Conservation (phyloP, 331 rosid genomes). For the Acacia pycnantha region DNA sequence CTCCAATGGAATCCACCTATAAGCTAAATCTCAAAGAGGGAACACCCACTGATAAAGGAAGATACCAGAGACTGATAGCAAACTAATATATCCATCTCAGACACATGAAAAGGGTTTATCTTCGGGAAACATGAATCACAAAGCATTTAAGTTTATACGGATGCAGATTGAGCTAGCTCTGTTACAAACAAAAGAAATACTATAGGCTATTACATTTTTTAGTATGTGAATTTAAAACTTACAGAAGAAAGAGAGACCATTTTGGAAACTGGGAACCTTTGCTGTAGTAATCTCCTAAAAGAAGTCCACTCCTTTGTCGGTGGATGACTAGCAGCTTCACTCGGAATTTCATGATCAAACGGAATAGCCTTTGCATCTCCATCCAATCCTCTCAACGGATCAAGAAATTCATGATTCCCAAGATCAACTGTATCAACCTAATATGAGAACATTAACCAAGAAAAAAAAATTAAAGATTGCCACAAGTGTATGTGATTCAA, state of each 20-base stretch:
- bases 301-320: conserved; percentile 76
- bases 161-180: too few relatives aligned
- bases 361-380: conserved; percentile 33
- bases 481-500: conserved; percentile 11
- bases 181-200: too few relatives aligned
- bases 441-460: conserved; percentile 17
- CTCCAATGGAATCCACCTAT: too few relatives aligned
- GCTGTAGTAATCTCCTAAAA: conserved; percentile 75
- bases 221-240: conserved; percentile 27
- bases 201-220: too few relatives aligned
- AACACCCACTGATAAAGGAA: too few relatives aligned
- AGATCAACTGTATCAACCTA: conserved; percentile 49
- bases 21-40: too few relatives aligned
- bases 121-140: too few relatives aligned
- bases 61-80: too few relatives aligned
- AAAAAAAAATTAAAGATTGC: neutral
- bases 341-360: conserved; percentile 27
- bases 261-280: conserved; percentile 82
- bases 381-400: conserved; percentile 71
- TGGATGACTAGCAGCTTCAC: conserved; percentile 39
- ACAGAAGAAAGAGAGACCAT: conserved; percentile 74
- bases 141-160: too few relatives aligned
- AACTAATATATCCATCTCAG: too few relatives aligned
- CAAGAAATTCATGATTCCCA: conserved; percentile 55
- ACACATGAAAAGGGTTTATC: too few relatives aligned